Base-by-base conservation (phyloP, 345 rosid species). In the Acer campestre region DNA sequence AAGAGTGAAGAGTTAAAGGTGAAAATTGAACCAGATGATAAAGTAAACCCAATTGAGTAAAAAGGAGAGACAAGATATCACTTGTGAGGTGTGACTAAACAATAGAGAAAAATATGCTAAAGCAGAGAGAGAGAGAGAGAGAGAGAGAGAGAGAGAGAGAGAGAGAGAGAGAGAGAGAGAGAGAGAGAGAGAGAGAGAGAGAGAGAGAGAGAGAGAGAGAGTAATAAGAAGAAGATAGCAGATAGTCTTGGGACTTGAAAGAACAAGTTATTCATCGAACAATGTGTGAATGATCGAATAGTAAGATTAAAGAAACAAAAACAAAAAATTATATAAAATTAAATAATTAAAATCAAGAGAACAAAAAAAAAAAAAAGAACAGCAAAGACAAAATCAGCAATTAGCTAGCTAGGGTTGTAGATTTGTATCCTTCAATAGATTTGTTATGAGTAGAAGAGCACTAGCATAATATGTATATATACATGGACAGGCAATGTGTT, bases 191-290 rank as follows among this genome's bases (percentile, higher is more conserved):
- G 61, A 74, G 79, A 70, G 23, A 62, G 67, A 78, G 51, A 72
- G 64, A 78, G 82, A 68, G 83, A 68, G 71, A 77, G 76, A 76
- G 49, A 44, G 77, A 75, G 31, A 29, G 31, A 29, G 61, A 64
- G 75, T 55, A 72, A 51, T 53, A 48, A 70, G 73, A 72, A 51
- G 61, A 48, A 70, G 73, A 73, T 88, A 74, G 79, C 10, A 70
- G 70, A 73, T 88, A 74, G 80, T 88, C 86, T 89, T 83, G 91
- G 90, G 87, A 88, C 84, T 83, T 86, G 87, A 51, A 83, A 85
- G 83, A 82, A 82, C 82, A 78, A 82, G 81, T 63, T 63, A 64
- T 51, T 55, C 51, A 66, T 80, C 73, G 85, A 82, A 84, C 48
- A 71, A 72, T 75, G 86, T 83, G 84, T 75, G 80, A 25, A n/a